Evolutionary conservation across 495 filamentous ascomycete genomes (phyloP).

Genomic region (Elaphomyces granulatus): DNA sequence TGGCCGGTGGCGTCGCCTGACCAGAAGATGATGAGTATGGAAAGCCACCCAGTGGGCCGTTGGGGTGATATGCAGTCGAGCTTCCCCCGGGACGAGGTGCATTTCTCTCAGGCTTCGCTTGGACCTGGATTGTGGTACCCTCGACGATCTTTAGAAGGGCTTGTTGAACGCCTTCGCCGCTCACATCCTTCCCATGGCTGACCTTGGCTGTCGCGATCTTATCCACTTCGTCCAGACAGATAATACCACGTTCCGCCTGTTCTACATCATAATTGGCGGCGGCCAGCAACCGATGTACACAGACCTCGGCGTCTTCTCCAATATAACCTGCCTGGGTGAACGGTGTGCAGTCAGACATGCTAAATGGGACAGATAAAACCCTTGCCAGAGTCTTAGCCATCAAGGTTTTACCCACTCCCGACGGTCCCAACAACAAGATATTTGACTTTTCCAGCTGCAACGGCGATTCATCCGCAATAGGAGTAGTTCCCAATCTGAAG

Average conservation of each 20-base stretch:
- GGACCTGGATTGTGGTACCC: conserved; percentile 80
- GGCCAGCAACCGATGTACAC: conserved; percentile 76
- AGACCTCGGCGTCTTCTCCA: conserved; percentile 87
- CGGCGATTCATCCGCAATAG: conserved; percentile 41
- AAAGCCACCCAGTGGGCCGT: conserved; percentile 33
- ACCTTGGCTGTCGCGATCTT: conserved; percentile 72
- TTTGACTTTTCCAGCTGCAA: conserved; percentile 92
- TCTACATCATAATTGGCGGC: conserved; percentile 83
- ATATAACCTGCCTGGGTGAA: conserved; percentile 98
- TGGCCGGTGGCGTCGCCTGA: conserved; percentile 31
- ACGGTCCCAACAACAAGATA: conserved; percentile 80
- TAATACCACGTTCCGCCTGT: conserved; percentile 78
- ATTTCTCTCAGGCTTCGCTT: conserved; percentile 64
- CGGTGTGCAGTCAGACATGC: conserved; percentile 92
- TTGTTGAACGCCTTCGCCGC: conserved; percentile 91
- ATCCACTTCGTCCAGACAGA: conserved; percentile 92
- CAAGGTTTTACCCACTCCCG: conserved; percentile 91
- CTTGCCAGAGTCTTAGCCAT: conserved; percentile 75
- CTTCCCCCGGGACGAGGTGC: conserved; percentile 33
- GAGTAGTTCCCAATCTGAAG: conserved; percentile 13
- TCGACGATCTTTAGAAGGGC: conserved; percentile 92
- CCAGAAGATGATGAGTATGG: conserved; percentile 25
- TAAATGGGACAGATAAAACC: conserved; percentile 84
- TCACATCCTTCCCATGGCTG: conserved; percentile 65
- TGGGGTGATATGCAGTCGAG: conserved; percentile 32